Percentiles rank a stretch among this genome's conserved stretches.
Evolutionary conservation across 2,329 filamentous ascomycete genomes (phyloP).

Genomic region (Trichophyton simii): DNA sequence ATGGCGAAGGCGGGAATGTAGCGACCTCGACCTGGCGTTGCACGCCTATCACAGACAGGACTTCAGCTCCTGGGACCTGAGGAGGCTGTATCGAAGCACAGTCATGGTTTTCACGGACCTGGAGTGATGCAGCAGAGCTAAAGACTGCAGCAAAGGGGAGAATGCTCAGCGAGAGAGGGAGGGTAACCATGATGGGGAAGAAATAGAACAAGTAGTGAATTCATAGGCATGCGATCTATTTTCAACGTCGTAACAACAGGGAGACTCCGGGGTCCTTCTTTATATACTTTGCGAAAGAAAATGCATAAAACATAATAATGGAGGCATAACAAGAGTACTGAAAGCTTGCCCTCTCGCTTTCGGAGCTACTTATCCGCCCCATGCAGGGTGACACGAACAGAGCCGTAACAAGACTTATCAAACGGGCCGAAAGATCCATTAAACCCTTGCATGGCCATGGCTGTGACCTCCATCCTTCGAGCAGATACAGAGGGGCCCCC

Average conservation of each 20-base stretch:
- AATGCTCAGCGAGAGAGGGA: neutral
- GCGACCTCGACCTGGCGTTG: neutral
- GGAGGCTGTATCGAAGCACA: neutral
- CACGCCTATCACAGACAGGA: neutral
- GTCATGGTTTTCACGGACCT: neutral
- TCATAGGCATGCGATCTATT: too few relatives aligned
- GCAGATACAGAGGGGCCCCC: neutral
- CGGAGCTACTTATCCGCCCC: neutral
- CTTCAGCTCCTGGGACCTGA: neutral
- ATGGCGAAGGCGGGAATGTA: neutral
- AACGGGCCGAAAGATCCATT: neutral
- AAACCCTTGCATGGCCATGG: neutral
- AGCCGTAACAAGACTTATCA: neutral
- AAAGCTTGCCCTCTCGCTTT: neutral
- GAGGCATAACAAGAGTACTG: neutral
- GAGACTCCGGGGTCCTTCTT: neutral
- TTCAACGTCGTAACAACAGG: too few relatives aligned
- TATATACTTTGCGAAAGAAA: neutral
- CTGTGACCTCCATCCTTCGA: neutral
- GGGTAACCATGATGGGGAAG: neutral
- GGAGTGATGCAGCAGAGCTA: neutral
- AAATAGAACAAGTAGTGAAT: neutral
- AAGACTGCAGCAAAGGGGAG: neutral
- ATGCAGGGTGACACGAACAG: neutral
- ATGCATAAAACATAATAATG: neutral